Base-by-base conservation (phyloP, 2,329 filamentous ascomycete genomes). In the Zymoseptoria pseudotritici region DNA sequence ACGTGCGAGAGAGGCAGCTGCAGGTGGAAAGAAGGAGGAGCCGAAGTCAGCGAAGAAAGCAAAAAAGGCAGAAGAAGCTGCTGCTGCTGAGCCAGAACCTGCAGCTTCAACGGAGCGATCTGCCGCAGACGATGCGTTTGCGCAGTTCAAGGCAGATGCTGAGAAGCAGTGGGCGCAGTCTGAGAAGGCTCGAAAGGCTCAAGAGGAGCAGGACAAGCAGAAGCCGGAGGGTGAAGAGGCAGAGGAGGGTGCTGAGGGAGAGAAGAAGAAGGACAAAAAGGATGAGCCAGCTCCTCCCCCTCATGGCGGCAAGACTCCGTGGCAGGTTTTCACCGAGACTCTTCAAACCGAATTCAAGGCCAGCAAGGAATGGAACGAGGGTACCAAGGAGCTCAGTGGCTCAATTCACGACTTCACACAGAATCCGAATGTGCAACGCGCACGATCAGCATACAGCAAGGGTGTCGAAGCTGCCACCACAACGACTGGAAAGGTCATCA, bases 291-390 rank as follows among this genome's bases (percentile, higher is more conserved):
- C 93, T 21, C 93, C 92, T 13, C 93, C 94, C n/a, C 93, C 92
- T 20, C 94, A 99, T 72, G 94, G 94, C 62, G 91, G 96, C 79
- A 99, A 99, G 81, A 94, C 93, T 2, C 94, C 94, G 57, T 97
- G 94, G 92, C 91, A 97, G 74, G 94, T 99, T 31, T 99, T 99
- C 79, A 90, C 90, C 71, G 94, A 99, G 73, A 99, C 94, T n/a
- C 85, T 99, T 77, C 86, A 90, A 74, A 83, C 82, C 59, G 94
- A 99, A 77, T 96, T 99, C 78, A 91, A 97, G 76, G 89, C 91
- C 56, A 97, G 92, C 17, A 96, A 97, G 73, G 94, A 99, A 75
- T 99, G 94, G 94, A 96, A 99, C 72, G 94, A 99, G 73, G 96
- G 91, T 51, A 99, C 93, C 50, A 97, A 99, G 79, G 90, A 94